These are phyloP conservation scores for Solanum hybrid DNA, from an alignment of 305 asterid species.

Conservation along the genomic window DNA sequence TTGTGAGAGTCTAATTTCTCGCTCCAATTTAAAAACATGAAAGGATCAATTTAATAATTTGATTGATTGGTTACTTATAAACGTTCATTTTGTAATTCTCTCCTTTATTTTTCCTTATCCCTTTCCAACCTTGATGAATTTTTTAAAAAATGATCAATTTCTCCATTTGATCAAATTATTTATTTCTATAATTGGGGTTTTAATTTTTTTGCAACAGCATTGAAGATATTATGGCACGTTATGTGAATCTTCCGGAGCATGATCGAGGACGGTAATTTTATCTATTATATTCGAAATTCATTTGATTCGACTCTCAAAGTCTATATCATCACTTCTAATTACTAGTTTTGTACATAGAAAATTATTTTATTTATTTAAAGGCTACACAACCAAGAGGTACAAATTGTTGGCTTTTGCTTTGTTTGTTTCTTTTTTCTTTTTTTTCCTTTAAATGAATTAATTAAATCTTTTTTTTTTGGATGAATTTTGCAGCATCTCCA, in stretches of 20 bases:
- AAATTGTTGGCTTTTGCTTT: not conserved
- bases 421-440: not conserved
- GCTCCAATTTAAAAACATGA: not conserved
- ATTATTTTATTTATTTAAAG: slow-evolving; percentile 11
- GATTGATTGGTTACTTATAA: not conserved
- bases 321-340: not conserved
- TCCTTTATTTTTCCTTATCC: not conserved
- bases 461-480: not conserved
- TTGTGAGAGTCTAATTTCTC: not conserved
- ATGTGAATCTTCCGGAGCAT: slow-evolving; percentile 70
- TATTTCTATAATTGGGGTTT: not conserved
- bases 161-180: not conserved
- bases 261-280: slow-evolving; percentile 66
- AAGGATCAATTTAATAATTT: too few relatives aligned
- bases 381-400: slow-evolving; percentile 85
- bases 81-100: too few relatives aligned
- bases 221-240: slow-evolving; percentile 61
- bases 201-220: slow-evolving; percentile 25
- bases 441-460: not conserved
- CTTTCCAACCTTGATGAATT: not conserved
- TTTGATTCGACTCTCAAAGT: not conserved
- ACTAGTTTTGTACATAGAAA: not conserved
- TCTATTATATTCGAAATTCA: not conserved
- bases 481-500: slow-evolving; percentile 41
- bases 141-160: not conserved